These are phyloP conservation scores for Talaromyces sp. DNA, from an alignment of 2,329 filamentous ascomycete species.

Conservation along the genomic window DNA sequence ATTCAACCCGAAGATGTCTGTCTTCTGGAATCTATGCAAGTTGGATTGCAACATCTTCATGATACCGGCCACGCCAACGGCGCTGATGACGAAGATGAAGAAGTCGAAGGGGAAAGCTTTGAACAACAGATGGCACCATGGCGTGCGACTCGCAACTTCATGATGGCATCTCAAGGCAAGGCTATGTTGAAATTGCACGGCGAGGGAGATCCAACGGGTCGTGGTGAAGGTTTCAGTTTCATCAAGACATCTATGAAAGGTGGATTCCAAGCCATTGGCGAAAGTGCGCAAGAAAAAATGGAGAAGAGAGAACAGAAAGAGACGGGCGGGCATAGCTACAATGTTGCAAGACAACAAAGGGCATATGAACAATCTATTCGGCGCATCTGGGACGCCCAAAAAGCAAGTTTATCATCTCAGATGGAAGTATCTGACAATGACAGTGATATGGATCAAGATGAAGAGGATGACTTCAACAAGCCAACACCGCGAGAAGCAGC, in stretches of 20 bases:
- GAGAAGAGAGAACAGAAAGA: constrained; percentile 68
- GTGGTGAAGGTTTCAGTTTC: constrained; percentile 92
- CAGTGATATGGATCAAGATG: constrained; percentile 54
- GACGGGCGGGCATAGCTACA: constrained; percentile 87
- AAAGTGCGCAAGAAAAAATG: constrained; percentile 81
- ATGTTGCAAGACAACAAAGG: constrained; percentile 88
- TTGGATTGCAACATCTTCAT: constrained; percentile 82
- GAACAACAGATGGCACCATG: constrained; percentile 90
- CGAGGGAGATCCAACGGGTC: constrained; percentile 87
- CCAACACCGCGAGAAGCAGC: constrained; percentile 61
- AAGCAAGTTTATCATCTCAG: constrained; percentile 66
- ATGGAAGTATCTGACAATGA: constrained; percentile 72
- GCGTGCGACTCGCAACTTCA: constrained; percentile 94
- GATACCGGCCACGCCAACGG: constrained; percentile 79
- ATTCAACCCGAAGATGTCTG: constrained; percentile 96
- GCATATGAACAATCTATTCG: constrained; percentile 89
- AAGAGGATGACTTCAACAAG: constrained; percentile 42
- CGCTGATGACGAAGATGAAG: constrained; percentile 61
- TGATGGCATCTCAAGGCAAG: constrained; percentile 88
- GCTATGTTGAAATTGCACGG: constrained; percentile 95
- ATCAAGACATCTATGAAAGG: constrained; percentile 99
- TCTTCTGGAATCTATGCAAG: constrained; percentile 91
- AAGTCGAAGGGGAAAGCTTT: constrained; percentile 67
- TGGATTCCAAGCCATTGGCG: constrained; percentile 84
- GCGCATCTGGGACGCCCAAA: constrained; percentile 88